Evolutionary conservation across 2,329 filamentous ascomycete genomes (phyloP).

Genomic region (Nigrograna mackinnonii): DNA sequence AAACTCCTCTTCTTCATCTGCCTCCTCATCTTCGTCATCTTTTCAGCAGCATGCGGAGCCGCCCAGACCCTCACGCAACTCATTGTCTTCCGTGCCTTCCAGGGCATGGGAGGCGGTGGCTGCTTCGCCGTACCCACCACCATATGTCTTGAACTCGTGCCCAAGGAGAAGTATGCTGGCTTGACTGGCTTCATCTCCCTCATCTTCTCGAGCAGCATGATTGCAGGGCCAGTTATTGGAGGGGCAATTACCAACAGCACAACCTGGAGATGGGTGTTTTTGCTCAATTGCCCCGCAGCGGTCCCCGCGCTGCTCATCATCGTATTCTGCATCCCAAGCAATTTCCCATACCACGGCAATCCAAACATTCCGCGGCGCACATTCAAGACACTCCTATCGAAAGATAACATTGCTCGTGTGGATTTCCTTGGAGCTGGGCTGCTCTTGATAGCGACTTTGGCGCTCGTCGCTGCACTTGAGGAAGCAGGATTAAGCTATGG

Average conservation of each 20-base stretch:
- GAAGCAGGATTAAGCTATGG: slow-evolving; percentile 2
- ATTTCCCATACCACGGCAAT: slow-evolving; percentile 8
- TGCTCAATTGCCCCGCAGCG: slow-evolving; percentile 5
- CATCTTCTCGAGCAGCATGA: slow-evolving; percentile 22
- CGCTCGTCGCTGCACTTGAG: slow-evolving; percentile 4
- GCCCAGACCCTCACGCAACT: not conserved
- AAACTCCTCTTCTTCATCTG: not conserved
- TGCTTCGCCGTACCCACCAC: slow-evolving; percentile 26
- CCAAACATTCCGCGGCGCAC: not conserved
- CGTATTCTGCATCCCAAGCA: slow-evolving; percentile 2
- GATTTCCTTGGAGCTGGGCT: slow-evolving; percentile 7
- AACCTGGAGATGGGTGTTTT: slow-evolving; percentile 16
- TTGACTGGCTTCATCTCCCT: not conserved
- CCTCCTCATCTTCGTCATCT: not conserved
- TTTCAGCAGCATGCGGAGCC: slow-evolving; percentile 1
- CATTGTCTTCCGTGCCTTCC: slow-evolving; percentile 12
- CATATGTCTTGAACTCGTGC: slow-evolving; percentile 30
- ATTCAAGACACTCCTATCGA: not conserved
- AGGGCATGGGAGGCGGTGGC: slow-evolving; percentile 25
- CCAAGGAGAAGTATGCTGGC: slow-evolving; percentile 4
- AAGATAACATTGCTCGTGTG: not conserved
- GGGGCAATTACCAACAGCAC: slow-evolving; percentile 7
- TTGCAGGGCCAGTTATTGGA: slow-evolving; percentile 16
- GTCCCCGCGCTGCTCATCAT: slow-evolving; percentile 4
- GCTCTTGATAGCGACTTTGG: slow-evolving; percentile 3